phyloP scores from a whole-genome alignment of 73 alveolate genomes.

The Paramecium caudatum region DNA sequence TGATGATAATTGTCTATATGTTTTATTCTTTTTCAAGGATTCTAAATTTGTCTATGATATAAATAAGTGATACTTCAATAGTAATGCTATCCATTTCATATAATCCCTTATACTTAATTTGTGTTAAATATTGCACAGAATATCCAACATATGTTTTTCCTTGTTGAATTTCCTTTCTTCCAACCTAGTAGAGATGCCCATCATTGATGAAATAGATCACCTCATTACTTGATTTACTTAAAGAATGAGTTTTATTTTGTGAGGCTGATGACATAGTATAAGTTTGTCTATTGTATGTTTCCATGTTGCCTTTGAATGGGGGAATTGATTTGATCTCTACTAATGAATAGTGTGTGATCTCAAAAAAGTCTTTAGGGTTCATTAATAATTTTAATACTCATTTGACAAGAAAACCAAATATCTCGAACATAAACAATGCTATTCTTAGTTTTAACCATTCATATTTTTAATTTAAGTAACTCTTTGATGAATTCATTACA shows the following conservation, averaged over 20 bases:
- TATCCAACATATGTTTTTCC: slow-evolving; percentile 55
- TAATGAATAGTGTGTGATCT: slow-evolving; percentile 24
- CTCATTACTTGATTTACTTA: not conserved
- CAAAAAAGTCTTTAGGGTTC: slow-evolving; percentile 68
- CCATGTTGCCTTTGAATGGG: not conserved
- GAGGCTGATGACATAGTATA: slow-evolving; percentile 19
- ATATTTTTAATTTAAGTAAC: not conserved
- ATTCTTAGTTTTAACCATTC: slow-evolving; percentile 35
- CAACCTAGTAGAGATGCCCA: slow-evolving; percentile 38
- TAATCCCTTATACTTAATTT: slow-evolving; percentile 41
- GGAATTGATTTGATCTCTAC: not conserved
- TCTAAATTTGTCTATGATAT: slow-evolving; percentile 25
- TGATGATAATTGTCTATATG: not conserved
- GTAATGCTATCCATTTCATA: slow-evolving; percentile 45
- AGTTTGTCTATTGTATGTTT: slow-evolving; percentile 10
- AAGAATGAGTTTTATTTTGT: not conserved
- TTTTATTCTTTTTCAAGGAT: slow-evolving; percentile 51
- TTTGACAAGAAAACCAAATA: slow-evolving; percentile 2
- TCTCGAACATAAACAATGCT: slow-evolving; percentile 11
- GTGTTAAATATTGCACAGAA: slow-evolving; percentile 3
- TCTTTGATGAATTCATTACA: not conserved
- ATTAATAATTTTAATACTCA: slow-evolving; percentile 43
- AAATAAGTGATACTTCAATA: not conserved
- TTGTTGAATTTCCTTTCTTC: slow-evolving; percentile 47
- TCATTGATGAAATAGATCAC: slow-evolving; percentile 29